Percentiles rank a stretch among this genome's conserved stretches.
phyloP scores from a whole-genome alignment of 352 stramenopile genomes.

The Pythium chondricola region DNA sequence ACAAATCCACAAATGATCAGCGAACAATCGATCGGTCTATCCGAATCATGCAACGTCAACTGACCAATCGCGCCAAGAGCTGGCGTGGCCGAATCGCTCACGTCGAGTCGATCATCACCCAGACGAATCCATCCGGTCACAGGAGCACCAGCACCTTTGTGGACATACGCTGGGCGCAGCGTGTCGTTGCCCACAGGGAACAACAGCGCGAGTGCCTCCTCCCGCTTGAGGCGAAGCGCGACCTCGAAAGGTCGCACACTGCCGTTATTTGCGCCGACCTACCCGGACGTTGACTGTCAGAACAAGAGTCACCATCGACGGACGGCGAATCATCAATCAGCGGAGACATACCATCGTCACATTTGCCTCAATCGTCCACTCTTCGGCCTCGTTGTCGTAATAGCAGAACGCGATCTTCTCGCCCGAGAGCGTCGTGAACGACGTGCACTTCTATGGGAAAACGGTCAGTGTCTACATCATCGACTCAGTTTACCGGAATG shows the following conservation, averaged over 20 bases:
- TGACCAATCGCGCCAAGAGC: slow-evolving; percentile 26
- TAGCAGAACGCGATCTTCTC: slow-evolving; percentile 27
- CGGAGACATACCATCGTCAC: slow-evolving; percentile 13
- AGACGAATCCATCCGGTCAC: slow-evolving; percentile 24
- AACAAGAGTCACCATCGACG: neutral
- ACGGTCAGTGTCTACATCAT: too few species aligned
- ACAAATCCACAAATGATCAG: neutral
- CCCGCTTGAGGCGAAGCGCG: slow-evolving; percentile 18
- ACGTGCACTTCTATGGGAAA: slow-evolving; percentile 27
- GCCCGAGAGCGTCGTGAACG: slow-evolving; percentile 7
- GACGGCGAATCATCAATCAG: too few species aligned
- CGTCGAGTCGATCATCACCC: slow-evolving; percentile 9
- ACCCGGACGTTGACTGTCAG: neutral
- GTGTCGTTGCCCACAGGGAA: slow-evolving; percentile 35
- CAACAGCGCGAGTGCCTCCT: slow-evolving; percentile 32
- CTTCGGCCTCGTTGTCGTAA: slow-evolving; percentile 12
- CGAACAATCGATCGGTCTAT: neutral
- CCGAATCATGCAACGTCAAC: too few species aligned
- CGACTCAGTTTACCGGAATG: too few species aligned
- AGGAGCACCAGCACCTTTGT: slow-evolving; percentile 30
- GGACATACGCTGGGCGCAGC: slow-evolving; percentile 35
- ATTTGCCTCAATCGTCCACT: slow-evolving; percentile 22
- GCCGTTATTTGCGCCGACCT: slow-evolving; percentile 11
- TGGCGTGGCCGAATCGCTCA: neutral
- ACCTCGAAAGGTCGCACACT: slow-evolving; percentile 10